Base-by-base conservation (phyloP, 345 rosid species). In the Dipteronia sinensis region DNA sequence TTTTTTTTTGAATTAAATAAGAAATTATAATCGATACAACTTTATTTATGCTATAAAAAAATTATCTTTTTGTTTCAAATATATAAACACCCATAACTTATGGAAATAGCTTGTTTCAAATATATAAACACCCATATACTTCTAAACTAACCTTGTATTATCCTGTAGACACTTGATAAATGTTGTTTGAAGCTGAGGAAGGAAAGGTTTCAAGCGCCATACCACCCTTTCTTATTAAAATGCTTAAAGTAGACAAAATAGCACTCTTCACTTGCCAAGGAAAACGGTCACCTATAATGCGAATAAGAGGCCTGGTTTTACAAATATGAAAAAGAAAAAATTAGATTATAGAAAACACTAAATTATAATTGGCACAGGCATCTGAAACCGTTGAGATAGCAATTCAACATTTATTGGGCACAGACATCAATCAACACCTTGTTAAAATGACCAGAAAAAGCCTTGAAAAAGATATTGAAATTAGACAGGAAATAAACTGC, bases 211-310 rank as follows among this genome's bases (percentile, higher is more conserved):
- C 78, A 96, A 85, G n/a, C 16, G 95, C 88, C 65, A 94, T 73
- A 69, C 98, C 98, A 75, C 99, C 98, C 88, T 92, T 92, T 76
- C 88, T 86, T 81, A 94, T 92, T 71, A 96, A 80, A 82, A 92
- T 83, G 81, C 84, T 91, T 72, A 96, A 85, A 10, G 99, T 91
- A 40, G 97, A 88, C 80, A 96, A 87, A 79, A 96, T 96, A 34
- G 98, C 97, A 83, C 97, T 91, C 87, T 96, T 96, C 81, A 96
- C 98, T 86, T 94, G 99, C 99, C 99, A 96, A 61, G 99, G 98
- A 83, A 96, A 96, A 44, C 97, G 92, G 73, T 96, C 98, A 76
- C 99, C 98, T 79, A 96, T 88, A 79, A 96, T 94, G 68, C 97
- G 91, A 78, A 94, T 96, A 70, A 96, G 98, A 58, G 99, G 99